phyloP scores from a whole-genome alignment of 768 basidiomycete species.

The Tylopilus cervinicoccineus region DNA sequence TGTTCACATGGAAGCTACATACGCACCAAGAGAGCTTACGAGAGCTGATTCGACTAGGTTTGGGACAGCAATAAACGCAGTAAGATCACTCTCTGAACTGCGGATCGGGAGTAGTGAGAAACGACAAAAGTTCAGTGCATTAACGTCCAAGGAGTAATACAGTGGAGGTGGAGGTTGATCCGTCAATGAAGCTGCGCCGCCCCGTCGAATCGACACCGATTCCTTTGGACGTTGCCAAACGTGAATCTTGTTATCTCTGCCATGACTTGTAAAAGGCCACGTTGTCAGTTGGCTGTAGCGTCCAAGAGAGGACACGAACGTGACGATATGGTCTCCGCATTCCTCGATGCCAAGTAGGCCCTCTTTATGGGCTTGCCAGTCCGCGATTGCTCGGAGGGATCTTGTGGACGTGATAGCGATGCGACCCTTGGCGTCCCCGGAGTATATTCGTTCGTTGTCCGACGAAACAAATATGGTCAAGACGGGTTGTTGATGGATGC shows the following conservation, averaged over 20 bases:
- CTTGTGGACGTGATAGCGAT: conserved; percentile 74
- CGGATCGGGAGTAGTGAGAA: conserved; percentile 60
- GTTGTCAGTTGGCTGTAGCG: neutral
- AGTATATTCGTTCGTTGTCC: conserved; percentile 79
- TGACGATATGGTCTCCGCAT: conserved; percentile 62
- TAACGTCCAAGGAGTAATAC: conserved; percentile 76
- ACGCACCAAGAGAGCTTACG: conserved; percentile 37
- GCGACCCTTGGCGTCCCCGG: conserved; percentile 78
- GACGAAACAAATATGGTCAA: conserved; percentile 57
- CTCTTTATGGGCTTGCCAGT: conserved; percentile 79
- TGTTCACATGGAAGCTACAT: neutral
- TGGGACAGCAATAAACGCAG: conserved; percentile 72
- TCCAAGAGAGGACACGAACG: conserved; percentile 49
- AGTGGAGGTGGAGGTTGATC: conserved; percentile 48
- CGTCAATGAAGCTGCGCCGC: conserved; percentile 52
- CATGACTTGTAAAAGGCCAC: conserved; percentile 44
- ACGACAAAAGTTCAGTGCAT: conserved; percentile 91
- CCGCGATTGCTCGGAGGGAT: conserved; percentile 64
- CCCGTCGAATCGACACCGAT: conserved; percentile 43
- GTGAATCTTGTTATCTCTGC: conserved; percentile 82
- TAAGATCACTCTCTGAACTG: conserved; percentile 10
- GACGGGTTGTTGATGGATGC: conserved; percentile 66
- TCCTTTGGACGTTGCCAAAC: conserved; percentile 60
- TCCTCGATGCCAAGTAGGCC: conserved; percentile 78
- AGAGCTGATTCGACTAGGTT: conserved; percentile 86